Evolutionary conservation across 2,329 filamentous ascomycete species (phyloP).

Genomic region (Paraphoma sp.): DNA sequence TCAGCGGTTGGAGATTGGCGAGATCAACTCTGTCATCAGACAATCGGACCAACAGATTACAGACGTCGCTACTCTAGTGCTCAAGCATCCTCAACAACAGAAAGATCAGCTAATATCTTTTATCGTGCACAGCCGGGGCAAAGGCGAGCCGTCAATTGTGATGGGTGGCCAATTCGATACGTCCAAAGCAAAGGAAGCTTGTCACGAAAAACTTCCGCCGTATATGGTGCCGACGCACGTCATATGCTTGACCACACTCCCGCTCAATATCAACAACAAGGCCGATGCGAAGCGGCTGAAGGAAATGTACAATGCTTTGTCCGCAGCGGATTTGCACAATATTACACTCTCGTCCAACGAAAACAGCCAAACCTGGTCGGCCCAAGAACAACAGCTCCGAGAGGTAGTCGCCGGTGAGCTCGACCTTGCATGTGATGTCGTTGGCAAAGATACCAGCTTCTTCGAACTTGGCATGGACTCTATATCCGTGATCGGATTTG

Average conservation of each 20-base stretch:
- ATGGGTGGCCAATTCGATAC: constrained; percentile 25
- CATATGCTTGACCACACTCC: constrained; percentile 72
- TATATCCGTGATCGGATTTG: constrained; percentile 78
- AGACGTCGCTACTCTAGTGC: constrained; percentile 79
- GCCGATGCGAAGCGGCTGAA: constrained; percentile 76
- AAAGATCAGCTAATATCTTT: constrained; percentile 87
- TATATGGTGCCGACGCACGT: constrained; percentile 95
- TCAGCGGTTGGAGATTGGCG: constrained; percentile 85
- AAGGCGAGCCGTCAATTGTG: constrained; percentile 25
- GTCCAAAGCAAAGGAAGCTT: constrained; percentile 58
- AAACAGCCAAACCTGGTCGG: constrained; percentile 37
- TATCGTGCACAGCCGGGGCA: constrained; percentile 45
- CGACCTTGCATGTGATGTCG: constrained; percentile 49
- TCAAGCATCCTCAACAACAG: constrained; percentile 73
- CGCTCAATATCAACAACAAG: constrained; percentile 89
- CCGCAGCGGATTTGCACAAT: constrained; percentile 66
- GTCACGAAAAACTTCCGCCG: constrained; percentile 71
- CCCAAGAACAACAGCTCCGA: constrained; percentile 58
- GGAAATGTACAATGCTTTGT: constrained; percentile 68
- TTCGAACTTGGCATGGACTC: constrained; percentile 91
- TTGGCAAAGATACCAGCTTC: constrained; percentile 68
- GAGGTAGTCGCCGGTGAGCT: constrained; percentile 62
- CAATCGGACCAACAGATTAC: constrained; percentile 62
- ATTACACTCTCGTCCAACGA: constrained; percentile 44
- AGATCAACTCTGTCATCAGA: constrained; percentile 86